A percentile compares a stretch with the other conserved stretches of the same genome.
phyloP scores from a whole-genome alignment of 2,329 filamentous ascomycete species.

The Fusarium guadeloupense region DNA sequence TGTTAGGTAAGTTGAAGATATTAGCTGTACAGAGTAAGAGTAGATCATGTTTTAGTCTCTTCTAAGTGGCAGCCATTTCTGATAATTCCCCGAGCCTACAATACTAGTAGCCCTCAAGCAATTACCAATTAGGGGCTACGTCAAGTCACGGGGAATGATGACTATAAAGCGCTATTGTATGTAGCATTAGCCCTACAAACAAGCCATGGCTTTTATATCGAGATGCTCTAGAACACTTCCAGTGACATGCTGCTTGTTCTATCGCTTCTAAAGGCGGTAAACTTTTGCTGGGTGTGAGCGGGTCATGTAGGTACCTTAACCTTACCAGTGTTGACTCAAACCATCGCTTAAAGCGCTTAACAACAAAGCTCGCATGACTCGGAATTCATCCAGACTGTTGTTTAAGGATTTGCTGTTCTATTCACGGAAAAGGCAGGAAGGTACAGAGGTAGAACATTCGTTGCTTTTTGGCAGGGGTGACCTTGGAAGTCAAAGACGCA shows the following conservation, averaged over 20 bases:
- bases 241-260: constrained; percentile 15
- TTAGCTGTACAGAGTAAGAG: too few relatives aligned
- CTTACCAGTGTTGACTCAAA: constrained; percentile 13
- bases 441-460: background rate
- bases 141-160: too few relatives aligned
- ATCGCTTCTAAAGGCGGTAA: background rate
- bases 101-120: too few relatives aligned
- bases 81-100: too few relatives aligned
- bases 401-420: too few relatives aligned
- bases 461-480: background rate
- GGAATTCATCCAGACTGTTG: too few relatives aligned
- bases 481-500: background rate
- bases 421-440: background rate
- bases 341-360: background rate
- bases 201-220: background rate
- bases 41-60: too few relatives aligned
- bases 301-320: background rate
- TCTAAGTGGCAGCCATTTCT: too few relatives aligned
- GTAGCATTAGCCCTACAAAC: background rate
- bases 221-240: constrained; percentile 28
- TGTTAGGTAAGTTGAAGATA: too few relatives aligned
- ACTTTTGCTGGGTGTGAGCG: constrained; percentile 16
- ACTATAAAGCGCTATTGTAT: too few relatives aligned
- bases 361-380: background rate
- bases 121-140: too few relatives aligned